A percentile compares a stretch with the other conserved stretches of the same genome.
These are phyloP conservation scores for Aureobasidium sp. DNA, from an alignment of 2,329 filamentous ascomycete genomes.

Conservation along the genomic window DNA sequence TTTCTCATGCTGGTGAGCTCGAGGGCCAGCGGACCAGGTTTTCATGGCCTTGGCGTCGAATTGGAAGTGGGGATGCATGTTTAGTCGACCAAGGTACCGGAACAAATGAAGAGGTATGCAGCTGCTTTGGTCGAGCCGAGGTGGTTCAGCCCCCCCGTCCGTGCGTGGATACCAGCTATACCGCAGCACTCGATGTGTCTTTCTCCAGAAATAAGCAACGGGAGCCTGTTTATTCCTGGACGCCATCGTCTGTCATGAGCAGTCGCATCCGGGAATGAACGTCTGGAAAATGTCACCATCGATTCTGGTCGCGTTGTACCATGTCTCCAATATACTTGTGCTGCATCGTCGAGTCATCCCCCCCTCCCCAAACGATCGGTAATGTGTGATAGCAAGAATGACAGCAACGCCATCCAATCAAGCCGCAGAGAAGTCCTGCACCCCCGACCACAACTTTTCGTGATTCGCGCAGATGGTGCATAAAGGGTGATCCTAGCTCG, in stretches of 20 bases:
- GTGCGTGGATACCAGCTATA: neutral
- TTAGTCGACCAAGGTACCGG: slow-evolving; percentile 1
- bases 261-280: neutral
- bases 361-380: slow-evolving; percentile 1
- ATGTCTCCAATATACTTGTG: slow-evolving; percentile 2
- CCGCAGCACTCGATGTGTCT: neutral
- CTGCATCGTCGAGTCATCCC: slow-evolving; percentile 9
- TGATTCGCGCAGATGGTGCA: slow-evolving; percentile 10
- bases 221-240: neutral
- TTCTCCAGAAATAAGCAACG: neutral
- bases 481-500: slow-evolving; percentile 1
- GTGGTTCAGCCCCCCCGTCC: slow-evolving; percentile 2
- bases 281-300: neutral
- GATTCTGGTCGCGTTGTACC: slow-evolving; percentile 5
- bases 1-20: slow-evolving; percentile 4
- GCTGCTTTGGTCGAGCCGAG: slow-evolving; percentile 9
- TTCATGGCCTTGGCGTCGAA: neutral
- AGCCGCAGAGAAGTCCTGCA: slow-evolving; percentile 1
- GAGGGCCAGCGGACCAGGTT: slow-evolving; percentile 8
- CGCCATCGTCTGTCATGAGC: neutral
- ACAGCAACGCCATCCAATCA: neutral
- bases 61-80: slow-evolving; percentile 7
- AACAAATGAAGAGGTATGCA: slow-evolving; percentile 8
- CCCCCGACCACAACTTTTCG: neutral
- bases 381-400: slow-evolving; percentile 4